A percentile compares a stretch with the other conserved stretches of the same genome.
Evolutionary conservation across 768 basidiomycete genomes (phyloP).

Genomic region (Boletus sp.): DNA sequence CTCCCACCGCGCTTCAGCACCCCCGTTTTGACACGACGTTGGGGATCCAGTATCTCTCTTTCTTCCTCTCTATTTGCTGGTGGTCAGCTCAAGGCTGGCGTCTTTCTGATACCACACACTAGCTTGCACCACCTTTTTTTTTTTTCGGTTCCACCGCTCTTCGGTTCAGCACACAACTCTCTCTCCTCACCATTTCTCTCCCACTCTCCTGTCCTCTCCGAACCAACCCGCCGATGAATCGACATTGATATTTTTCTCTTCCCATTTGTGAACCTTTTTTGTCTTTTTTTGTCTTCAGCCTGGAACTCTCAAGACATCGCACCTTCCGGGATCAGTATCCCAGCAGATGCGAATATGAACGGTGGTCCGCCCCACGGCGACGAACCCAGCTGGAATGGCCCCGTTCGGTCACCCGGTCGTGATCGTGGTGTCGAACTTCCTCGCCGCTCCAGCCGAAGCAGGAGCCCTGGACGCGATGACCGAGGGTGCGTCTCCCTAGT

Average conservation of each 20-base stretch:
- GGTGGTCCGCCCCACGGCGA: slow-evolving; percentile 49
- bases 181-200: slow-evolving; percentile 24
- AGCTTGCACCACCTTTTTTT: slow-evolving; percentile 11
- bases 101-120: slow-evolving; percentile 14
- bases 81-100: slow-evolving; percentile 37
- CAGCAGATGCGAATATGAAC: slow-evolving; percentile 48
- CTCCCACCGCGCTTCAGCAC: slow-evolving; percentile 32
- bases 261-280: slow-evolving; percentile 26
- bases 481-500: slow-evolving; percentile 48
- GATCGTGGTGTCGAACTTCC: slow-evolving; percentile 47
- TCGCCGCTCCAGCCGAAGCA: slow-evolving; percentile 73
- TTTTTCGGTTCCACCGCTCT: slow-evolving; percentile 12
- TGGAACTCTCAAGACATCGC: slow-evolving; percentile 86
- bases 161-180: slow-evolving; percentile 14
- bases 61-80: slow-evolving; percentile 16
- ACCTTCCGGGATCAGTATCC: slow-evolving; percentile 73
- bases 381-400: slow-evolving; percentile 53
- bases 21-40: slow-evolving; percentile 27
- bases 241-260: slow-evolving; percentile 42
- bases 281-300: slow-evolving; percentile 46
- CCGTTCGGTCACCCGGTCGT: slow-evolving; percentile 43
- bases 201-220: slow-evolving; percentile 19
- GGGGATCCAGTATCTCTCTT: slow-evolving; percentile 22
- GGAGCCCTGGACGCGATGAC: slow-evolving; percentile 64
- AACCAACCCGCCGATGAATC: slow-evolving; percentile 35